Percentiles rank a stretch among this genome's conserved stretches.
Conservation (phyloP, 2,329 filamentous ascomycete genomes). For the Fusarium mundagurra region DNA sequence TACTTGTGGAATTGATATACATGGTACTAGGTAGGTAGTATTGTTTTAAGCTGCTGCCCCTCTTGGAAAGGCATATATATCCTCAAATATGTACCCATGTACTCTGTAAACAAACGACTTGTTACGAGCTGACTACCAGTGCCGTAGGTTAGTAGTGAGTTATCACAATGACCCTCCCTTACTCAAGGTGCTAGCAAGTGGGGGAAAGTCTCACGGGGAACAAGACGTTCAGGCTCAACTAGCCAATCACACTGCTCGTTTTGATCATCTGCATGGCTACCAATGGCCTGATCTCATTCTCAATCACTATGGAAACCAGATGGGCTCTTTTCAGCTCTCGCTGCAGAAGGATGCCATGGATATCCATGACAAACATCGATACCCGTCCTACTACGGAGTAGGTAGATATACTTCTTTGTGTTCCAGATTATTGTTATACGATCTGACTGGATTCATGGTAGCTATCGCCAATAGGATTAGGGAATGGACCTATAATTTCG, state of each 20-base stretch:
- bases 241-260: constrained; percentile 9
- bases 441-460: background rate
- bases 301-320: constrained; percentile 28
- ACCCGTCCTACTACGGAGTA: background rate
- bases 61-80: background rate
- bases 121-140: background rate
- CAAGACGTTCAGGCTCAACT: background rate
- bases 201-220: background rate
- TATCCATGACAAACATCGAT: background rate
- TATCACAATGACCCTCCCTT: background rate
- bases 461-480: background rate
- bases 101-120: constrained; percentile 5
- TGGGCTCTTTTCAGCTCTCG: background rate
- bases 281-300: constrained; percentile 29
- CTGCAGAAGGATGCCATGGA: background rate
- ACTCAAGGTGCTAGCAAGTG: background rate
- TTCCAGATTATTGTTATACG: background rate
- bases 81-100: background rate
- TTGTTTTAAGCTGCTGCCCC: background rate
- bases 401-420: background rate
- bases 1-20: background rate
- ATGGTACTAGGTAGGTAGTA: too few relatives aligned
- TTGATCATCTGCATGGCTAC: constrained; percentile 22
- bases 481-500: background rate
- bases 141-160: background rate